Base-by-base conservation (phyloP, 768 basidiomycete species). In the Dioszegia aurantiaca region DNA sequence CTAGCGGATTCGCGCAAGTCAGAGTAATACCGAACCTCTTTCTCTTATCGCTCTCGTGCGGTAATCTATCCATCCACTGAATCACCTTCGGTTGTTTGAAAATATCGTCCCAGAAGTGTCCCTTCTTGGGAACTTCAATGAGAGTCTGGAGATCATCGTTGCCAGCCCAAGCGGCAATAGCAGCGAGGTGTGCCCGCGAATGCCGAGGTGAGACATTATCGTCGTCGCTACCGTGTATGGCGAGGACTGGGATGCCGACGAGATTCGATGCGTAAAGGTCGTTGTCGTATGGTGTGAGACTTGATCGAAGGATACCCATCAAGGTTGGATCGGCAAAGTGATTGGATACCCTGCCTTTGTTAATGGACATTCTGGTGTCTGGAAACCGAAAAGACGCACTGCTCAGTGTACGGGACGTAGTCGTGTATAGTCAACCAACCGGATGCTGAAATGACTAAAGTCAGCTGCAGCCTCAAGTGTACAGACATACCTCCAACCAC, bases 151-250 rank as follows among this genome's bases (percentile, higher is more conserved):
- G 33, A 1, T 41, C n/a, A 8, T 61, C 36, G 8, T 55, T 33
- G 9, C 80, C 72, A 48, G 81, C 78, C 84, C 85, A 87, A 2
- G 83, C 78, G 60, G 82, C 81, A 27, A 92, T 61, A 17, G 84
- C 76, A 24, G 81, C 79, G 2, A 87, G 79, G 11, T 82, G 78
- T 70, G 86, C 85, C 21, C 91, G 82, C 2, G 85, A 83, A 64
- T 94, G 90, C 84, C 89, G 89, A 0, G 85, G 83, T 1, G 91
- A 90, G 3, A 95, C 92, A 60, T 95, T 93, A 37, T 85, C 83
- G 69, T 95, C 92, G 36, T 80, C 79, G n/a, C 26, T 45, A n/a
- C 66, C 92, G 65, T 94, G 87, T 37, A 93, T 80, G 1, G 86
- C 89, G 12, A 91, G 79, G 0, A 89, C 78, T 0, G 86, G 85